Base-by-base conservation (phyloP, 2,329 filamentous ascomycete species). In the Apiospora hydei region DNA sequence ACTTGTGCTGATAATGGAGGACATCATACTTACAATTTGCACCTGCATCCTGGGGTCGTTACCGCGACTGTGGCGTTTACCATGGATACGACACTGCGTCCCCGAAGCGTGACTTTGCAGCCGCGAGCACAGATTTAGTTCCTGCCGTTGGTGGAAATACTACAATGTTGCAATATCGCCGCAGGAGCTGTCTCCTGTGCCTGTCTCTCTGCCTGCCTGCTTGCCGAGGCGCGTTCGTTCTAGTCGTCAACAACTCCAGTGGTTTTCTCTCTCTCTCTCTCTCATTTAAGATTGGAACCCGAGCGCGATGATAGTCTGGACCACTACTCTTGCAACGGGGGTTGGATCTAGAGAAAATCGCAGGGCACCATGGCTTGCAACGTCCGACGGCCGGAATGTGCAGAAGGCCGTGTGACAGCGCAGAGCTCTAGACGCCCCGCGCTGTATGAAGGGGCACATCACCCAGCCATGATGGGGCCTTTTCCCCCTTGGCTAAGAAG, bases 51-150 rank as follows among this genome's bases (percentile, higher is more conserved):
- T 44, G 44, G 5, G 44, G 67, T 13, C 44, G 26, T 69, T n/a
- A 34, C 67, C 67, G 67, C 67, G 67, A 69, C 47, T 69, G 44
- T n/a, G 44, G 67, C 67, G 67, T 69, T 69, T 69, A 69, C n/a
- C 47, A 18, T 38, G 26, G 34, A 38, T 30, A 43, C 67, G 16
- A 69, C 67, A 69, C 67, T 38, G 67, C 18, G 49, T 41, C 57
- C 53, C 30, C 18, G 18, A 64, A 64, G 34, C n/a, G 18, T 26
- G 44, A 46, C 44, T 38, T 34, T 38, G 44, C 44, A 49, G 67
- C 44, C 67, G 67, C 67, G 49, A 69, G 67, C 67, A 44, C 67
- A 47, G 67, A 43, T 6, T 49, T 16, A 18, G 7, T 34, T 21
- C 7, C 24, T 30, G 43, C 34, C 21, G 67, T 69, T 69, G 67